phyloP scores from a whole-genome alignment of 2,329 filamentous ascomycete genomes.

The Cytospora chrysosperma region DNA sequence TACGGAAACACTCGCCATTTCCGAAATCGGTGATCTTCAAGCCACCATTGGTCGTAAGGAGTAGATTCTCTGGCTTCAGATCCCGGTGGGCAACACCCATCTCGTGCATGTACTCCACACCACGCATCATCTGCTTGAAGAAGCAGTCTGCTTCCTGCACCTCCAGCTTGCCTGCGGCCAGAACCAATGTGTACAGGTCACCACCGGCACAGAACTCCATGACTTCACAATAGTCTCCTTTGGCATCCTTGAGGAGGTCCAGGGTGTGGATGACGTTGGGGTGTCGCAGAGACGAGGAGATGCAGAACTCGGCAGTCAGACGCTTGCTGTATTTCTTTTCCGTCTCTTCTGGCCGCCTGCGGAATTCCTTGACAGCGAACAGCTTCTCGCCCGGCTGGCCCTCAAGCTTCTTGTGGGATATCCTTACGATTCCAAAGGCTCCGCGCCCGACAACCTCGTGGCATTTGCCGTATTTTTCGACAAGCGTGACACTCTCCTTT shows the following conservation, averaged over 20 bases:
- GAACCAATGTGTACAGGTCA: slow-evolving; percentile 89
- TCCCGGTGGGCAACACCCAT: slow-evolving; percentile 99
- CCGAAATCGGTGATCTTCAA: slow-evolving; percentile 99
- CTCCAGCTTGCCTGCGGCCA: slow-evolving; percentile 88
- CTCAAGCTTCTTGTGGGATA: slow-evolving; percentile 92
- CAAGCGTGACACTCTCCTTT: slow-evolving; percentile 73
- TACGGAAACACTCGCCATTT: slow-evolving; percentile 98
- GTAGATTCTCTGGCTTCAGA: slow-evolving; percentile 92
- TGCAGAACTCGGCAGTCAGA: slow-evolving; percentile 95
- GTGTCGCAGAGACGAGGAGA: slow-evolving; percentile 93
- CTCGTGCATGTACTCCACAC: slow-evolving; percentile 98
- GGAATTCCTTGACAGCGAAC: slow-evolving; percentile 98
- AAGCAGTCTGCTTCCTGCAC: slow-evolving; percentile 94
- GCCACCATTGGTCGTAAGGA: slow-evolving; percentile 86
- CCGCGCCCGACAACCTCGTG: slow-evolving; percentile 95
- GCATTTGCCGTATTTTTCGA: slow-evolving; percentile 98
- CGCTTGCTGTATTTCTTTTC: slow-evolving; percentile 98
- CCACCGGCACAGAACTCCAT: slow-evolving; percentile 99
- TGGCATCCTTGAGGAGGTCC: slow-evolving; percentile 90
- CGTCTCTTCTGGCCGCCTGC: slow-evolving; percentile 87
- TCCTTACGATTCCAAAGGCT: slow-evolving; percentile 94
- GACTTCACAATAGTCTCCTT: slow-evolving; percentile 97
- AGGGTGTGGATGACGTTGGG: slow-evolving; percentile 98
- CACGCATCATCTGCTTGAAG: slow-evolving; percentile 99
- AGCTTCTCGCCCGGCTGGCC: slow-evolving; percentile 81